Base-by-base conservation (phyloP, 495 filamentous ascomycete species). In the Corynascus novoguineensis region DNA sequence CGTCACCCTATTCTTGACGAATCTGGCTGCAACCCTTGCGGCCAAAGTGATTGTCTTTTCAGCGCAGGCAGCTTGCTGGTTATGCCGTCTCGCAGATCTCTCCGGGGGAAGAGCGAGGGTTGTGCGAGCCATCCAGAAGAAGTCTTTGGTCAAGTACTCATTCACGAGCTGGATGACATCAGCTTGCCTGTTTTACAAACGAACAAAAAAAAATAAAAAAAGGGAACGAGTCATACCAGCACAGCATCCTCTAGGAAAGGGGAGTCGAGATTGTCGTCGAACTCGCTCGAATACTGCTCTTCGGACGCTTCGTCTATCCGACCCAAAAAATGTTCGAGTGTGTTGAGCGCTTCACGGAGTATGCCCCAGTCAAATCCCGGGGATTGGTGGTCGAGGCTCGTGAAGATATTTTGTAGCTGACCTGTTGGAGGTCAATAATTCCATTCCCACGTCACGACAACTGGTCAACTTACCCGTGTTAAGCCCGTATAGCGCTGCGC, bases 321-420 rank as follows among this genome's bases (percentile, higher is more conserved):
- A 14, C 38, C 58, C 17, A 76, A 31, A 34, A 71, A 75, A 46
- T 71, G 60, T 24, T 73, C 71, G 2, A 77, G 17, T 3, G 71
- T 71, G 25, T 73, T 67, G 0, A 78, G 48, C 5, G 71, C 70
- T 38, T 60, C 68, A 3, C 64, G 67, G 38, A 79, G 38, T 12
- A 75, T 64, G 32, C 65, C 55, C 76, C 76, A 79, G 52, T 77
- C 73, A 40, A 73, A 71, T 7, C 68, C 58, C 5, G 61, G 52
- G 4, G 67, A 68, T 3, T 68, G 61, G 24, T 70, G 70, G 40
- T 75, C 71, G 34, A 79, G 71, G 27, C 66, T 69, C 7, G 65
- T 70, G 15, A 76, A 75, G 8, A 77, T 64, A 44, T 76, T 71
- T 50, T 75, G 72, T n/a, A 78, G 56, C 52, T 74, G 74, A 22